Conservation (phyloP, 2,329 filamentous ascomycete genomes). For the Juglanconis sp. region DNA sequence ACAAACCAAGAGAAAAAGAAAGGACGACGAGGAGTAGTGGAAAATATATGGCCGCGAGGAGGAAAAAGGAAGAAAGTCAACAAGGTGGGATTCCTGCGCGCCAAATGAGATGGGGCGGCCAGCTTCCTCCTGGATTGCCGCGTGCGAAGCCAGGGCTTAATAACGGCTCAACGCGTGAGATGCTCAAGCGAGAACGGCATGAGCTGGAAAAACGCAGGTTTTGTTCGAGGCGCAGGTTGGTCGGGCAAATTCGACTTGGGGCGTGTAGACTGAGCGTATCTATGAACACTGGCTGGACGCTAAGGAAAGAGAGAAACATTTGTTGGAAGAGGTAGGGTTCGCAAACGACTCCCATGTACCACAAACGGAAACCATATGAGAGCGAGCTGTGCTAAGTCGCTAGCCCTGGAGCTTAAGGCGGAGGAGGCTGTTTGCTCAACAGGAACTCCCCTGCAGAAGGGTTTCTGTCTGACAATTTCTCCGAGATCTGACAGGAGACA, state of each 20-base stretch:
- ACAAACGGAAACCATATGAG: constrained; percentile 8
- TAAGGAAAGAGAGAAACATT: no score
- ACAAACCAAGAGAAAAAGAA: neutral
- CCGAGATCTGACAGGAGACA: neutral
- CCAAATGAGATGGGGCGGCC: neutral
- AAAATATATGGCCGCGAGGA: neutral
- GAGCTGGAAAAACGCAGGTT: neutral
- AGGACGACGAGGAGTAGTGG: neutral
- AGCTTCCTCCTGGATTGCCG: neutral
- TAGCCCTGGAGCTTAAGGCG: neutral
- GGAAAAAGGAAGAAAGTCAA: neutral
- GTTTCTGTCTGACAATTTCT: constrained; percentile 9
- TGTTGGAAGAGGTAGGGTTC: neutral
- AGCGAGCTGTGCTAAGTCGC: neutral
- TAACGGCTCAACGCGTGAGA: neutral
- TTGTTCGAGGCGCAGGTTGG: neutral
- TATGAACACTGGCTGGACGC: no score
- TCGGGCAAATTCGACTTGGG: neutral
- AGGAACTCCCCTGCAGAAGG: constrained; percentile 7
- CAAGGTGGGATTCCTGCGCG: no score
- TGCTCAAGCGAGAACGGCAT: neutral
- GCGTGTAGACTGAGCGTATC: no score
- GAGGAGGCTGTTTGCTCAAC: constrained; percentile 7
- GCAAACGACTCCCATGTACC: constrained; percentile 6
- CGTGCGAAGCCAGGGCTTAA: neutral